Evolutionary conservation across 768 basidiomycete species (phyloP), one percentile per base, ranked within the genome.

Genomic region (Phanerochaete sordida): DNA sequence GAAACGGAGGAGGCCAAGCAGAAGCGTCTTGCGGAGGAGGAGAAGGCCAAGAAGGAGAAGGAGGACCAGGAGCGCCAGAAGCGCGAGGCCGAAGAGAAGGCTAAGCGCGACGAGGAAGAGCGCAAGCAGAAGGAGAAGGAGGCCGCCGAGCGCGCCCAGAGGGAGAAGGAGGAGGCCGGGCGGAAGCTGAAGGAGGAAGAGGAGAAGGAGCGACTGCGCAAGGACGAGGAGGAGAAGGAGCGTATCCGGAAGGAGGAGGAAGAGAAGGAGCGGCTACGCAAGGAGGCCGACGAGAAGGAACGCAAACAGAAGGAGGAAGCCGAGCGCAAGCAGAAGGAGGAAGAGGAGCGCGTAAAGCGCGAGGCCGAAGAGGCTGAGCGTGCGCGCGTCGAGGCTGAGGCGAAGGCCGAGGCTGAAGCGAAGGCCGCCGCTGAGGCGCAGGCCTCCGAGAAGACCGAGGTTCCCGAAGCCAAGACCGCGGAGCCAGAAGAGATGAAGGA

Each of bases 1-100:
- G 89, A 92, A 76, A 85, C 76, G 16, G 78, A 79, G 67, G 81
- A 84, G 55, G 80, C 82, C 27, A 83, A 83, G 67, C 73, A 74
- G 65, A 78, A 77, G 70, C 73, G 80, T 12, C 62, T 80, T 63
- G 79, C 77, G 23, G 76, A 77, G 59, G 79, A 80, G 65, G 72
- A 76, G 52, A 64, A 63, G 33, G 55, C 68, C 16, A 69, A 68
- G 5, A 71, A 68, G 7, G 72, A 75, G 65, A 72, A 74, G 50
- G 74, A 71, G 23, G 70, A 70, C 37, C 73, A 73, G 68, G 72
- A 66, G 48, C 61, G 64, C 45, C 70, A 73, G 26, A 72, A 72
- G 39, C 71, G 74, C 57, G 75, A 79, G 48, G 66, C 72, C 64
- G 71, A 69, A 62, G 71, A 77, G 54, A 76, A 77, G 60, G 78